Base-by-base conservation (phyloP, 2,329 filamentous ascomycete genomes). In the Talaromyces albobiverticillius region DNA sequence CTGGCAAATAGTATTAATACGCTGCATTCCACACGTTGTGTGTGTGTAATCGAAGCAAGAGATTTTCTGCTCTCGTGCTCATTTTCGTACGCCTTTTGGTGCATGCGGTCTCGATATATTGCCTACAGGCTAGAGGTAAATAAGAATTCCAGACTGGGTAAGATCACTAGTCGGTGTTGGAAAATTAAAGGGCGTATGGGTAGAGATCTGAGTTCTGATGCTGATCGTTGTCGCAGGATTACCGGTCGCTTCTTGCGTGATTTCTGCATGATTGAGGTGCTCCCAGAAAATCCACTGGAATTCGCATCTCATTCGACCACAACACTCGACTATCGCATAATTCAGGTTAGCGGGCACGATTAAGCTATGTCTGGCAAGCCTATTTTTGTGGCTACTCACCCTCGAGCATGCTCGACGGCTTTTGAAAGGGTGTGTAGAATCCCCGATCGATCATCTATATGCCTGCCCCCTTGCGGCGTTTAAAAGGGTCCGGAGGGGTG, bases 341-440 rank as follows among this genome's bases (percentile, higher is more conserved):
- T 42, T 32, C 20, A 14, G 47, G 20, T 26, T 50, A 16, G 42
- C 23, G 42, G 42, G 26, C 18, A 45, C 41, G n/a, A 16, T 36
- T 29, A 38, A 40, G 78, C 61, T 61, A 92, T 91, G 88, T 85
- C 87, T 62, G 81, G 76, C 71, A 94, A 86, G 68, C 88, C 89
- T 36, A 89, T 97, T 71, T 97, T 97, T 71, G 86, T 94, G 66
- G 90, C 87, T 55, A 97, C 94, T 64, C 93, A 97, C 74, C 94
- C 94, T 32, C 82, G 94, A 73, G 90, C 93, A 60, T 96, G 92
- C 78, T 96, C 92, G 54, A 97, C 94, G 46, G 94, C 94, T 26
- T 99, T 97, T 76, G 94, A 99, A 79, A 82, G 93, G 73, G 93
- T 95, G 79, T 67, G 81, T 75, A n/a, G n/a, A n/a, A n/a, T n/a